These are phyloP conservation scores for Pleurotus citrinopileatus DNA, from an alignment of 768 basidiomycete species.

Conservation along the genomic window DNA sequence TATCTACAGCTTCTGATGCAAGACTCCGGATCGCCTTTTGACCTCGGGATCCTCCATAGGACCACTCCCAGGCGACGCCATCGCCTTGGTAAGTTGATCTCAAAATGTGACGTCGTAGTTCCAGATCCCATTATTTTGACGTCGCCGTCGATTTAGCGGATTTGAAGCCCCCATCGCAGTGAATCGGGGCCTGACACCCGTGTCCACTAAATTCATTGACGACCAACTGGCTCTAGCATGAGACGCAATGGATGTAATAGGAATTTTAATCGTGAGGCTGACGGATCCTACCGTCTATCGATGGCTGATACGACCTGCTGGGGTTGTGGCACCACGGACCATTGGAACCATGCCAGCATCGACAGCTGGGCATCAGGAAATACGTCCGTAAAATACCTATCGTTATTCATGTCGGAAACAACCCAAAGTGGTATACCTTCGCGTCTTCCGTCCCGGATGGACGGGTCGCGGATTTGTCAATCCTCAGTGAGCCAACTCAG, in stretches of 20 bases:
- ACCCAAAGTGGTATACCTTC: neutral
- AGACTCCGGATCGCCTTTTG: neutral
- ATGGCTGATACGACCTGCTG: neutral
- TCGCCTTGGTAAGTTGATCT: neutral
- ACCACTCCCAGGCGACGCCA: neutral
- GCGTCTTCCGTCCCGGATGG: neutral
- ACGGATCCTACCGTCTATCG: slow-evolving; percentile 2
- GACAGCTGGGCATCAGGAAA: neutral
- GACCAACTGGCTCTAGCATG: neutral
- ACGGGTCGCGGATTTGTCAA: neutral
- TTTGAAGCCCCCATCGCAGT: too few relatives aligned
- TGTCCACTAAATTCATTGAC: neutral
- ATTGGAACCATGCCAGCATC: neutral
- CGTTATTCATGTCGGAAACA: neutral
- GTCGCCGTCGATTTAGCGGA: neutral
- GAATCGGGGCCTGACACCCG: neutral
- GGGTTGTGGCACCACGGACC: slow-evolving; percentile 6
- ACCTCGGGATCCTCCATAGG: slow-evolving; percentile 1
- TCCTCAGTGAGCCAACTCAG: too few relatives aligned
- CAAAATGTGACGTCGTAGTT: neutral
- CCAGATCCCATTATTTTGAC: neutral
- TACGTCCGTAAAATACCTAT: neutral
- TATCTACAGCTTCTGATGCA: slow-evolving; percentile 1
- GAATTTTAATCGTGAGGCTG: neutral
- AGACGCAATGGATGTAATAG: neutral